Evolutionary conservation across 176 grass and related monocot species (phyloP), one percentile per base, ranked within the genome.

Genomic region (Oryza glumipatula): DNA sequence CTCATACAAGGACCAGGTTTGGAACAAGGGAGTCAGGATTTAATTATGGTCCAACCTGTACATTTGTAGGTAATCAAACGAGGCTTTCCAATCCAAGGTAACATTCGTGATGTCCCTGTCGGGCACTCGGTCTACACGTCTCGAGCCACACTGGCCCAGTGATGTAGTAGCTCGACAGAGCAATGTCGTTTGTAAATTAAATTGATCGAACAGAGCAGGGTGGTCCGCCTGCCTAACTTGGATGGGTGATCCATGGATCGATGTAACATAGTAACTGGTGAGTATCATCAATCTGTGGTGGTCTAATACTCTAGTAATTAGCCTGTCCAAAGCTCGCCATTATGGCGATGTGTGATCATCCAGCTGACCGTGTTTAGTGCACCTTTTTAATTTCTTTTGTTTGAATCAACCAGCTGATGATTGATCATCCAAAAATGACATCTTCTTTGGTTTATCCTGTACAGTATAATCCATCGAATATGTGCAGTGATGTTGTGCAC

Each of bases 261-360:
- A 56, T 52, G 15, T 44, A 44, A 15, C 36, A 38, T 38, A 36
- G 24, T 28, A 30, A 30, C 36, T 38, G 36, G 36, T 6, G 36
- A 38, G 36, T 38, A 38, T 38, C 36, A 38, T 38, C 36, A 44
- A 9, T 52, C 49, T 52, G 14, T 6, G 14, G 49, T 52, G 4
- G 49, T 16, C 14, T 49, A 15, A 26, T 26, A 26, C 24, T 26
- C 24, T 26, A 26, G 26, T 26, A 26, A 49, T 54, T 33, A 22
- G 21, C 11, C 12, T 41, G 67, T 28, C 79, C 26, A 71, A 78
- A 21, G 79, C 79, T 72, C 67, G 35, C 48, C n/a, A 44, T 72
- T 72, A 72, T 4, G 33, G 15, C 32, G 35, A 11, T 13, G 79
- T 11, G 43, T 28, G 5, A 30, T 58, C 67, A 17, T 17, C 26